Percentiles rank a stretch among this genome's conserved stretches.
These are phyloP conservation scores for Pythium aristosporum DNA, from an alignment of 352 stramenopile genomes.

Conservation along the genomic window DNA sequence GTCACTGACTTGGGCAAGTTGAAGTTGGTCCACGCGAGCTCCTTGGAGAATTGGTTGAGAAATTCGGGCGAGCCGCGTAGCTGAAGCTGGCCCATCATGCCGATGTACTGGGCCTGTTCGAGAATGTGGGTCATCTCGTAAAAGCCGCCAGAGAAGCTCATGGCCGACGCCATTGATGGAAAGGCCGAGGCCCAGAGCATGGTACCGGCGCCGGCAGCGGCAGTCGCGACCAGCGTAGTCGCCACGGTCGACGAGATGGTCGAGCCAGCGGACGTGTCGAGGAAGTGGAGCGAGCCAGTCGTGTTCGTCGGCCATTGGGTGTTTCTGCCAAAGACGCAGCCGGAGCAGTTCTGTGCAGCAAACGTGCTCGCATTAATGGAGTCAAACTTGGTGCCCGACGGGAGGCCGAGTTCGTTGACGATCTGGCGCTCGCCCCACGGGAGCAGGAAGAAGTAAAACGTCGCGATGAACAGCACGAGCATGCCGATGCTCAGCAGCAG, in stretches of 20 bases:
- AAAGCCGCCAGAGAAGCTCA: slow-evolving; percentile 71
- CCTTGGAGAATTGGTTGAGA: slow-evolving; percentile 76
- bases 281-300: slow-evolving; percentile 62
- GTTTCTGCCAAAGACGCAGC: slow-evolving; percentile 83
- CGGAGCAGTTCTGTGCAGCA: slow-evolving; percentile 70
- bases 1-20: slow-evolving; percentile 65
- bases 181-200: slow-evolving; percentile 76
- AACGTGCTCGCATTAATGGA: slow-evolving; percentile 50
- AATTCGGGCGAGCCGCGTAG: slow-evolving; percentile 75
- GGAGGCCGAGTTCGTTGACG: slow-evolving; percentile 45
- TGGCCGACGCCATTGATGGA: slow-evolving; percentile 53
- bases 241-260: slow-evolving; percentile 67
- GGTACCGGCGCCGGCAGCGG: slow-evolving; percentile 46
- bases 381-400: slow-evolving; percentile 46
- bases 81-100: slow-evolving; percentile 81
- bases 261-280: slow-evolving; percentile 66
- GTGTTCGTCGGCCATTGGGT: slow-evolving; percentile 80
- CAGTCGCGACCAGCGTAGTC: slow-evolving; percentile 57
- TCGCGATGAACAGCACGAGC: slow-evolving; percentile 48
- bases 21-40: slow-evolving; percentile 86
- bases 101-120: slow-evolving; percentile 83
- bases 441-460: slow-evolving; percentile 71
- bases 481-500: slow-evolving; percentile 55
- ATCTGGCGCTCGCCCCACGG: slow-evolving; percentile 81
- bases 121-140: slow-evolving; percentile 88